phyloP scores from a whole-genome alignment of 352 stramenopile genomes.

The Pythium angustatum region DNA sequence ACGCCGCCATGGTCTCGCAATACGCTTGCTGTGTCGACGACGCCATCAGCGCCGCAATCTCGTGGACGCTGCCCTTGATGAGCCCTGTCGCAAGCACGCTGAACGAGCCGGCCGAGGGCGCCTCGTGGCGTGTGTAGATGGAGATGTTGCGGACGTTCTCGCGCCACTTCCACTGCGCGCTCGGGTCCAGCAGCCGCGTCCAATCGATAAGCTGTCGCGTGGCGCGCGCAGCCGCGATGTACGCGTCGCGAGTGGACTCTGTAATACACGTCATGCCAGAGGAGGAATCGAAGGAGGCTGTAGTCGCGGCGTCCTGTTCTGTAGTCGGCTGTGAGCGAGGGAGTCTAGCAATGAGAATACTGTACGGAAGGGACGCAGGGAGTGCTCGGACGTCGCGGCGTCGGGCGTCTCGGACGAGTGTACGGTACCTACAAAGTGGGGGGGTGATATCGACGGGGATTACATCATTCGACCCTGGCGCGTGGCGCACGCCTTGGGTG shows the following conservation, averaged over 20 bases:
- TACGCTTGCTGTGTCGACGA: constrained; percentile 5
- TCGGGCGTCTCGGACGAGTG: too few species aligned
- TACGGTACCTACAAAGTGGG: too few species aligned
- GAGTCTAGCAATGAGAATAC: too few species aligned
- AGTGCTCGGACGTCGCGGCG: too few species aligned
- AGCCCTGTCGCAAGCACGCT: constrained; percentile 15
- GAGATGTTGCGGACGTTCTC: constrained; percentile 18
- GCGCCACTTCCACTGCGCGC: constrained; percentile 24
- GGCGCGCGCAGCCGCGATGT: constrained; percentile 4
- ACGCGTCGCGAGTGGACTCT: too few species aligned
- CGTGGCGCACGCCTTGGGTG: too few species aligned
- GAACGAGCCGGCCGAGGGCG: not conserved
- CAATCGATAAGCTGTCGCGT: constrained; percentile 11
- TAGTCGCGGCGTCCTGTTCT: too few species aligned
- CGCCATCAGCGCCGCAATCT: constrained; percentile 16
- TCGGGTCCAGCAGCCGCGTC: not conserved
- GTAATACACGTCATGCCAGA: not conserved
- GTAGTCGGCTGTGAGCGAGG: too few species aligned
- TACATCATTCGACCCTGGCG: too few species aligned
- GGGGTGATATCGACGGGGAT: too few species aligned
- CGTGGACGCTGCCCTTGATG: constrained; percentile 2
- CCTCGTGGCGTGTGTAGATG: constrained; percentile 6
- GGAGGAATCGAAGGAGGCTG: too few species aligned
- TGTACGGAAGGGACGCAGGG: too few species aligned
- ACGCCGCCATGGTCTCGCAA: constrained; percentile 12